Evolutionary conservation across 2,329 filamentous ascomycete genomes (phyloP), one percentile per base, ranked within the genome.

Genomic region (Madurella fahalii): DNA sequence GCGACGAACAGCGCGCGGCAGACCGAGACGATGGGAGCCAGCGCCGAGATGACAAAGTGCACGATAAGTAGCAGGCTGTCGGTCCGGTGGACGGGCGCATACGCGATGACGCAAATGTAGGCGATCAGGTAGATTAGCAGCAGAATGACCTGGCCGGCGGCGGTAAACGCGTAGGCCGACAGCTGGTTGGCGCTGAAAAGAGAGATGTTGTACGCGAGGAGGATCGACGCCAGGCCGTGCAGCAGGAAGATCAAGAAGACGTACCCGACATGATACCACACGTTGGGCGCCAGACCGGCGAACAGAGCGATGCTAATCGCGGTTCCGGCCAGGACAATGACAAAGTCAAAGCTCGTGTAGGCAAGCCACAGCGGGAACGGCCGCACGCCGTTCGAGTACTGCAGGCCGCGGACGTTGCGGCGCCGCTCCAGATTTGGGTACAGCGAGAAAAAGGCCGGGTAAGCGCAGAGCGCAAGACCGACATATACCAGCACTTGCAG

Each of bases 361-460:
- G 92, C 89, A 5, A 89, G 71, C 92, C 93, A 96, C 1, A 96
- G 75, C 0, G 91, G 90, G 9, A 89, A 75, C 0, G 89, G 86
- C 12, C 89, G 80, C 30, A 96, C 90, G 45, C 92, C 92, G 65
- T 96, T 96, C 51, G 89, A 95, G 71, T 95, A 96, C 69, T 96
- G 87, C 31, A 96, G 75, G 15, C 88, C 87, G 49, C 92, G 83
- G 20, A 96, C 89, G 60, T 90, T 87, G 47, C 84, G 77, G 11
- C 90, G 75, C 25, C 90, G 81, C 69, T 96, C 92, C 30, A 88
- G 76, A n/a, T 90, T 95, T 0, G 90, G 89, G 65, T 96, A 96
- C 4, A 96, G 75, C 0, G 89, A 83, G 64, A 96, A 95, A 75
- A 96, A 92, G 13, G 87, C 90, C 1, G 92, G 90, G 63, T 87